Evolutionary conservation across 2,329 filamentous ascomycete genomes (phyloP), one percentile per base, ranked within the genome.

Genomic region (Metarhizium robertsii): DNA sequence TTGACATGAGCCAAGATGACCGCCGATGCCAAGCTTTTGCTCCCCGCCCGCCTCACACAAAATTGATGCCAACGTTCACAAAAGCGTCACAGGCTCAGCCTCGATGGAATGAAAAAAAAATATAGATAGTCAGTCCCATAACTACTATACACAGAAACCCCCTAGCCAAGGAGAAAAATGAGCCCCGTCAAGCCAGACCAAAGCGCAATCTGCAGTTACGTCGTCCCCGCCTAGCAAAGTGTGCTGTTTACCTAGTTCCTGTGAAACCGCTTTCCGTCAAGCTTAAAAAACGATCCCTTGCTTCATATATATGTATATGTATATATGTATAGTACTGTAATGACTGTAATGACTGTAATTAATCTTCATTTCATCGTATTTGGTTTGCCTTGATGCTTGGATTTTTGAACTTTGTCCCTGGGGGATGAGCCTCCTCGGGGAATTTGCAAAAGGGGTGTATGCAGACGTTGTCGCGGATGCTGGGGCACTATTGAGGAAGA

Each of bases 371-470:
- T 10, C 7, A 46, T 46, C 6, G 6, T 5, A 16, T 43, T 52
- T 64, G 69, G 56, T 72, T 72, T 14, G 67, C 61, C 18, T 66
- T 58, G 36, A 72, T 71, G 49, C 66, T 62, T 18, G 58, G 54
- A 55, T 71, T 73, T 58, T 66, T 75, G 61, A 76, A 77, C 60
- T 74, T 79, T 4, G 80, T 84, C n/a, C 74, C 74, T 0, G 81
- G 80, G 0, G 81, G 80, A 65, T 85, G 81, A 20, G 77, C 74
- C 2, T 78, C 72, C 16, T 71, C 66, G 2, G 67, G 64, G 63
- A 84, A 85, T 59, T 79, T 79, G 72, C 81, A 85, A 62, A 72
- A 77, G 16, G 78, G 77, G 58, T 81, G 77, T 16, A 66, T 71
- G 65, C 81, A 85, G 29, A 72, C 61, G 4, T 75, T 77, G 43